Conservation (phyloP, 805 yeast species). For the Starmerella bombi region DNA sequence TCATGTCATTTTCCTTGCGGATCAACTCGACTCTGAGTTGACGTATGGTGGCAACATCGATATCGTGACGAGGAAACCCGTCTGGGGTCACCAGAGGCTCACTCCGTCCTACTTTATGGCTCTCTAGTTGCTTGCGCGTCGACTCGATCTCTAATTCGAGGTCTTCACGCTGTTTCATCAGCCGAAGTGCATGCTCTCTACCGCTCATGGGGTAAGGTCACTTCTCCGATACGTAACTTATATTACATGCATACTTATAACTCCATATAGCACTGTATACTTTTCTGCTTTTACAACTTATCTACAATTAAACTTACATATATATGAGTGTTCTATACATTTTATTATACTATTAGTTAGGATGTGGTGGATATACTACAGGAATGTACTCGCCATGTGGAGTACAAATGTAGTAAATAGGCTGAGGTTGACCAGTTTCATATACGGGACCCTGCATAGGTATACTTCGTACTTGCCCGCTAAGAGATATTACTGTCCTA, state of each 20-base stretch:
- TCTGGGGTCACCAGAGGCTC: constrained; percentile 53
- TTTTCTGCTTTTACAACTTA: too few species aligned
- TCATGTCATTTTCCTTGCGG: constrained; percentile 57
- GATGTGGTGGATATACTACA: too few species aligned
- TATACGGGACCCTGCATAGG: too few species aligned
- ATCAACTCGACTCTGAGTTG: constrained; percentile 50
- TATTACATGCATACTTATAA: not conserved
- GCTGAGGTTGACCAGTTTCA: too few species aligned
- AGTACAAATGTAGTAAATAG: too few species aligned
- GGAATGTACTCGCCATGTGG: too few species aligned
- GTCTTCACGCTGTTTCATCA: constrained; percentile 17
- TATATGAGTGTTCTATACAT: too few species aligned
- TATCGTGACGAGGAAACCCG: constrained; percentile 76
- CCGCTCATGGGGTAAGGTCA: constrained; percentile 3
- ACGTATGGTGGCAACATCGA: constrained; percentile 62
- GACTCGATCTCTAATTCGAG: constrained; percentile 33
- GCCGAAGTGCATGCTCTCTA: constrained; percentile 14
- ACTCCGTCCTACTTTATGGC: constrained; percentile 45
- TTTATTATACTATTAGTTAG: too few species aligned
- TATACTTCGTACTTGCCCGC: too few species aligned
- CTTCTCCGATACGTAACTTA: not conserved
- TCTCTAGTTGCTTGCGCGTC: constrained; percentile 33
- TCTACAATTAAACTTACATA: too few species aligned
- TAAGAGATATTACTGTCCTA: too few species aligned
- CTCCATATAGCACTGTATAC: too few species aligned